Base-by-base conservation (phyloP, 441 rosid species). In the Syzygium malaccense region DNA sequence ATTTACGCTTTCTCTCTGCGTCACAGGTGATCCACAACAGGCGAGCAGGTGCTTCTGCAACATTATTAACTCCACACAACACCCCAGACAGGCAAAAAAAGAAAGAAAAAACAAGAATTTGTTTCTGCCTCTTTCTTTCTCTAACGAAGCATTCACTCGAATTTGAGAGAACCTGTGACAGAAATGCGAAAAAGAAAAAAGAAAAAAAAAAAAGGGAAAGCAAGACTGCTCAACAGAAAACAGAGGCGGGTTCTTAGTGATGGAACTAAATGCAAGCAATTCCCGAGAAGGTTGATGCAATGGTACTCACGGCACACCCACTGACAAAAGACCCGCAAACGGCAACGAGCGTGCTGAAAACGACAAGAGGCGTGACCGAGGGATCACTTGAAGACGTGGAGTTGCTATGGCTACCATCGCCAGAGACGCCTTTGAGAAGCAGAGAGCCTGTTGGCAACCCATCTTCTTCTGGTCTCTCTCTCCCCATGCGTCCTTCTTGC, bases 291-390 rank as follows among this genome's bases (percentile, higher is more conserved):
- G 79, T 5, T 6, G 79, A 68, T 10, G 28, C 37, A 19, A 33
- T 33, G 17, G 1, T 33, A 86, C 95, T 93, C 89, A 95, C 97
- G 54, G 95, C 93, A 88, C 89, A 92, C 80, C 98, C 98, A 75
- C 75, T 90, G 54, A 90, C 88, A 87, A 93, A 92, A 86, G 94
- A 91, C 56, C 93, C 93, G 53, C 93, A 91, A 4, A 92, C 92
- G 51, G 94, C 94, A 4, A 93, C 92, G 18, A 93, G 90, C 45
- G 97, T 92, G 90, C 96, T 91, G 11, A 91, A 94, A 28, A 87
- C 57, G 57, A 66, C 78, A 32, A 15, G 68, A 25, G 56, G 60
- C 17, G 85, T 87, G 86, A 55, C 53, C 6, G 88, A 18, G 14
- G 79, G 25, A 15, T 87, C 85, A 84, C 28, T 62, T 54, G 83